Conservation (phyloP, 2,329 filamentous ascomycete genomes). For the Pseudogymnoascus pannorum region DNA sequence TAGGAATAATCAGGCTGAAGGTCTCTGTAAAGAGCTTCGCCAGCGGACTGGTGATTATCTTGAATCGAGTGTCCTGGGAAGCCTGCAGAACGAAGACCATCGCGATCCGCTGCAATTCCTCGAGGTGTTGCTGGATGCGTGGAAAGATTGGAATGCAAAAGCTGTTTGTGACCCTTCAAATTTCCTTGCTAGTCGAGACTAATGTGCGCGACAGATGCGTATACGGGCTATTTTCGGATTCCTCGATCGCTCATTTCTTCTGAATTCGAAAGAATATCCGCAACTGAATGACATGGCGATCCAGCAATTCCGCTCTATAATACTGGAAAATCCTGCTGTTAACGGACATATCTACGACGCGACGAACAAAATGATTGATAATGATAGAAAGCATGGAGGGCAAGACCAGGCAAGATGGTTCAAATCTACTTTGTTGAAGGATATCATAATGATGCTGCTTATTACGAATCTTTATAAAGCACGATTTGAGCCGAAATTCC, state of each 20-base stretch:
- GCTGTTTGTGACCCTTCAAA: not conserved
- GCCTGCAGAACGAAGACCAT: not conserved
- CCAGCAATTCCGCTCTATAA: constrained; percentile 60
- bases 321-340: constrained; percentile 31
- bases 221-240: constrained; percentile 90
- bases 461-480: constrained; percentile 74
- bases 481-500: constrained; percentile 70
- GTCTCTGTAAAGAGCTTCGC: constrained; percentile 56
- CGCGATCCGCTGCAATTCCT: not conserved
- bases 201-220: constrained; percentile 46
- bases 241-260: constrained; percentile 80
- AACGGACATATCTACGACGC: constrained; percentile 28
- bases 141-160: constrained; percentile 9
- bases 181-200: constrained; percentile 8
- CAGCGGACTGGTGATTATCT: constrained; percentile 11
- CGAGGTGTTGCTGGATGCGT: not conserved
- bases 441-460: constrained; percentile 75
- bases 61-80: not conserved
- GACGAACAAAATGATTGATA: constrained; percentile 54
- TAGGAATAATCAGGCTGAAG: constrained; percentile 62
- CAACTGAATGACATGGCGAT: constrained; percentile 79
- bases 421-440: constrained; percentile 59
- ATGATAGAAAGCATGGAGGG: constrained; percentile 48
- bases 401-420: constrained; percentile 43
- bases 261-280: constrained; percentile 60